phyloP scores from a whole-genome alignment of 2,329 filamentous ascomycete genomes.

The Plenodomus biglobosus region DNA sequence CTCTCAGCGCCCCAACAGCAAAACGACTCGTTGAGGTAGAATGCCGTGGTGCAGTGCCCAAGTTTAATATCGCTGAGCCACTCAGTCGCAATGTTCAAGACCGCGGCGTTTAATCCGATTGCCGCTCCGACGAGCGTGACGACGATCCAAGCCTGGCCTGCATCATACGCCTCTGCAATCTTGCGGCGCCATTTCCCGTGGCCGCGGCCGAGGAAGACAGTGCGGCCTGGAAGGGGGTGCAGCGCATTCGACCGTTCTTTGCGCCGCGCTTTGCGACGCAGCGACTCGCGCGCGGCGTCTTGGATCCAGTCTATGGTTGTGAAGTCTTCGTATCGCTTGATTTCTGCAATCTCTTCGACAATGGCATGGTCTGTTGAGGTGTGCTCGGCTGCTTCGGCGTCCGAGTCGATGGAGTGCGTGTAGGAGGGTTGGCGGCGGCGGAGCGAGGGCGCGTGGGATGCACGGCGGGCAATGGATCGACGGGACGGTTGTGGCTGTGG shows the following conservation, averaged over 20 bases:
- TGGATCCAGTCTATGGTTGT: conserved; percentile 99
- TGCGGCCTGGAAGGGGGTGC: background rate
- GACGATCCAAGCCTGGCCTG: conserved; percentile 96
- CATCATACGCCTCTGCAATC: conserved; percentile 85
- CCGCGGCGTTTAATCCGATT: conserved; percentile 89
- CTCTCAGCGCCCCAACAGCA: conserved; percentile 96
- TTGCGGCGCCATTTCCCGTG: conserved; percentile 68
- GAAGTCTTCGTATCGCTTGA: conserved; percentile 98
- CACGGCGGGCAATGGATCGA: conserved; percentile 25
- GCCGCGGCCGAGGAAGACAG: conserved; percentile 65
- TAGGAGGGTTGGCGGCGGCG: conserved; percentile 63
- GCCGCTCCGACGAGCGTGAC: conserved; percentile 89
- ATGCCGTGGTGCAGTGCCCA: conserved; percentile 92
- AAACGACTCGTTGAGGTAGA: conserved; percentile 96
- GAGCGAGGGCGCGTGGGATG: conserved; percentile 57
- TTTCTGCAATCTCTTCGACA: conserved; percentile 94
- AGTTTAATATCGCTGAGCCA: conserved; percentile 96
- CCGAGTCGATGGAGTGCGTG: conserved; percentile 63
- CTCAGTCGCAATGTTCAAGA: conserved; percentile 93
- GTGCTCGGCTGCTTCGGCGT: conserved; percentile 55
- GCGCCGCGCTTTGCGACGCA: conserved; percentile 74
- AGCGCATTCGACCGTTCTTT: conserved; percentile 64
- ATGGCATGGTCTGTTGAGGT: conserved; percentile 68
- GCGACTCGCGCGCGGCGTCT: conserved; percentile 88
- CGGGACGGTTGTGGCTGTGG: conserved; percentile 46